Base-by-base conservation (phyloP, 2,329 filamentous ascomycete genomes). In the Calonectria multiphialidica region DNA sequence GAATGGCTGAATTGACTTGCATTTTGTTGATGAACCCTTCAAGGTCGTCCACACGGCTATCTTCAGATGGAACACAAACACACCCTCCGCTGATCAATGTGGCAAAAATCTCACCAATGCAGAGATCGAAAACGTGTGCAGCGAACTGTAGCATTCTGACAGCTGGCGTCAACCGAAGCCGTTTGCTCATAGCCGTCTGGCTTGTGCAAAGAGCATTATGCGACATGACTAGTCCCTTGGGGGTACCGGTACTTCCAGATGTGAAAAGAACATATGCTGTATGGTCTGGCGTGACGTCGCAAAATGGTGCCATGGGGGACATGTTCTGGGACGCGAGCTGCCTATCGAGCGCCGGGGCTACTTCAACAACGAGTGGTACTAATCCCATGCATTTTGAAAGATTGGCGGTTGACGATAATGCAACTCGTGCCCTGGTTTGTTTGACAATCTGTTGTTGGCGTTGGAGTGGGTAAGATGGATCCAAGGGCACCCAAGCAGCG, bases 401-500 rank as follows among this genome's bases (percentile, higher is more conserved):
- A 37, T 65, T 53, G 6, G 35, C 13, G 18, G 62, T 9, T 4
- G 62, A 72, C 3, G 28, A 66, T 4, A 66, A 35, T 4, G 57
- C 66, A 21, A 72, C 33, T 3, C 42, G 59, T 15, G 49, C 57
- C 30, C 28, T 23, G 23, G 61, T 66, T 21, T 71, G 55, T 9
- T 55, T 13, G 5, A 65, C 40, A 4, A 72, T 64, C 10, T 59
- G 61, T n/a, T 45, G 30, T 5, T 68, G 66, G 18, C 73, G 69
- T 15, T 62, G 66, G n/a, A 82, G 81, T 1, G 86, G 84, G 61
- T 83, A 74, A 47, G 82, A 81, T 15, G 83, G 81, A 59, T 86
- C 84, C 2, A 86, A 68, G 0, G 82, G 81, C 10, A 75, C 74
- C 62, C 78, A 80, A 10, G 77, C 76, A 1, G 55, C 80, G 2